A percentile compares a stretch with the other conserved stretches of the same genome.
Conservation (phyloP, 306 rosid species). For the Datisca glomerata region DNA sequence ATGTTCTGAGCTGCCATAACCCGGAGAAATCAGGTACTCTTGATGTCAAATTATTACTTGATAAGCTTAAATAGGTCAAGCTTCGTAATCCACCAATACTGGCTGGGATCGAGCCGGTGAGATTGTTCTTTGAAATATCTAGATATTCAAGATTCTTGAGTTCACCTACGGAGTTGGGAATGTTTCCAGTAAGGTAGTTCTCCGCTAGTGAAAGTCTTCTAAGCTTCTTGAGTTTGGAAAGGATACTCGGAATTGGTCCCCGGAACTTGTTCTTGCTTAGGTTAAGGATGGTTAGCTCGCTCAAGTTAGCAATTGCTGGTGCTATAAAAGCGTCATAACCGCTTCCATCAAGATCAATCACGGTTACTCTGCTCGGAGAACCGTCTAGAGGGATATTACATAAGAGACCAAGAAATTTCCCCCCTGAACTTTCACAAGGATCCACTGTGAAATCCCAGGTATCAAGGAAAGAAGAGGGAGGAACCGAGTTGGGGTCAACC, state of each 20-base stretch:
- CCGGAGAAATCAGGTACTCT: conserved; percentile 27
- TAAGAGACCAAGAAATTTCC: conserved; percentile 34
- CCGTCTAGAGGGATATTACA: conserved; percentile 24
- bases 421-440: conserved; percentile 26
- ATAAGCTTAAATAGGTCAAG: conserved; percentile 24
- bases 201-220: conserved; percentile 24
- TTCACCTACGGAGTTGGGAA: conserved; percentile 14
- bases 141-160: conserved; percentile 20
- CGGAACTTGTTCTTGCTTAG: conserved; percentile 30
- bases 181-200: conserved; percentile 27
- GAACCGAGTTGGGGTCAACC: conserved; percentile 32
- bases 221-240: conserved; percentile 26
- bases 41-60: conserved; percentile 28
- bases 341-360: conserved; percentile 30
- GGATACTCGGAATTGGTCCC: conserved; percentile 29
- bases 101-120: conserved; percentile 24
- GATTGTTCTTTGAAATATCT: conserved; percentile 22
- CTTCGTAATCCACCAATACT: conserved; percentile 10
- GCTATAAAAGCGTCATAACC: conserved; percentile 41
- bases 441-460: conserved; percentile 34
- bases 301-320: conserved; percentile 26
- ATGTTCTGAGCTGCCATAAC: conserved; percentile 21
- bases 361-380: conserved; percentile 30
- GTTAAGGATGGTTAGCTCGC: conserved; percentile 24
- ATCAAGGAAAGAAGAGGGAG: conserved; percentile 17